Evolutionary conservation across 83 land plant species (phyloP), one percentile per base, ranked within the genome.

Genomic region (Diphasiastrum complanatum): DNA sequence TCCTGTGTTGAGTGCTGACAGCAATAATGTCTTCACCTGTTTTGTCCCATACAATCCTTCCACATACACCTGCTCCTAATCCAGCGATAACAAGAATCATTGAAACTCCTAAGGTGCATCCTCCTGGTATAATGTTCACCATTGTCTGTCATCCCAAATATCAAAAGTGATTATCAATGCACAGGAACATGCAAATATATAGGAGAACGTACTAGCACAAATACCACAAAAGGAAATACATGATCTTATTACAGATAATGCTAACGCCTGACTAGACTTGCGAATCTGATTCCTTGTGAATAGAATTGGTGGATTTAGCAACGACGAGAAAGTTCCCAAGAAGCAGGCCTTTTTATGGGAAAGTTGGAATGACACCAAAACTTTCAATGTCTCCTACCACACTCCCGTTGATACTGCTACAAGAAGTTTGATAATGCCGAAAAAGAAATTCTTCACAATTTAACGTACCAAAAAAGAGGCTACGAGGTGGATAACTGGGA

Each of bases 51-150:
- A 88, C 88, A 63, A 81, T 53, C 52, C 64, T 86, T 45, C 85
- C 85, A 58, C 91, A 79, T 25, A 83, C 74, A 19, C 65, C 23
- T 67, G 85, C 47, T 22, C 85, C 86, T 65, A 74, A 29, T 11
- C 35, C 51, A 11, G 85, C 80, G 69, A 78, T 53, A 14, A 72
- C 8, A 41, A 77, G 74, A 10, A 81, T 68, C 19, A 88, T 56
- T 35, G 96, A 84, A 48, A 88, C 75, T 12, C 96, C 91, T 45
- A 75, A 70, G 1, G 79, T 6, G 61, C 98, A 92, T 19, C 98
- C 98, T 1, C 83, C 78, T 29, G 79, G 82, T 20, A 75, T 64
- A 34, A 92, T 71, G 61, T 92, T 88, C 10, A 85, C 60, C 45
- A 88, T 57, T 14, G 96, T 88, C 98, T 91, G 78, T 56, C 51